Evolutionary conservation across 2,329 filamentous ascomycete species (phyloP).

Genomic region (Microsporum audouinii): DNA sequence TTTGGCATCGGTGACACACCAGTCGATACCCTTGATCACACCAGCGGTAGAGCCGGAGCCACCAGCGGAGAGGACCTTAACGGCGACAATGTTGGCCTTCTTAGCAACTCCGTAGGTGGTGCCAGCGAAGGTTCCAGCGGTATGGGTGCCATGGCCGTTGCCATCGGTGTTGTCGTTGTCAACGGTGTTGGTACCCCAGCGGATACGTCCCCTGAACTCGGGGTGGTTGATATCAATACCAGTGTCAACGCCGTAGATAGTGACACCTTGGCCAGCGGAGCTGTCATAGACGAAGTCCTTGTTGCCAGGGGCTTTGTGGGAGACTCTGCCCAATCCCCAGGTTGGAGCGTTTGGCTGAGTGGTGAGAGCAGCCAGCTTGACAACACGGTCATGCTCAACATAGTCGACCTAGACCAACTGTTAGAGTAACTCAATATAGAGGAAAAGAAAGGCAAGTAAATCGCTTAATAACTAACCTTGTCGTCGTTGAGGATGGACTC

Average conservation of each 20-base stretch:
- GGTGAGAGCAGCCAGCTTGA: not conserved
- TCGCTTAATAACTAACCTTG: conserved; percentile 3
- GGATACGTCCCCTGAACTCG: conserved; percentile 29
- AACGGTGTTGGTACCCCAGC: conserved; percentile 26
- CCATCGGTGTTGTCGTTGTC: conserved; percentile 14
- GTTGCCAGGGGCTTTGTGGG: conserved; percentile 17
- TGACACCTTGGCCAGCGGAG: conserved; percentile 26
- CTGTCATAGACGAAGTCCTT: conserved; percentile 28
- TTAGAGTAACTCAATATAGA: not conserved
- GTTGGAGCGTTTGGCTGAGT: conserved; percentile 21
- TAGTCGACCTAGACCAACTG: conserved; percentile 11
- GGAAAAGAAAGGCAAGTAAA: not conserved
- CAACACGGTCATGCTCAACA: conserved; percentile 13
- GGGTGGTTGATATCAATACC: conserved; percentile 26
- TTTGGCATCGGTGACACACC: conserved; percentile 26
- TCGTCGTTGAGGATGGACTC: conserved; percentile 9
- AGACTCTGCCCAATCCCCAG: conserved; percentile 30
- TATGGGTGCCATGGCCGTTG: conserved; percentile 32
- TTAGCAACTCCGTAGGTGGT: conserved; percentile 30
- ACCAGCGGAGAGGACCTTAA: conserved; percentile 40
- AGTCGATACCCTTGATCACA: conserved; percentile 41
- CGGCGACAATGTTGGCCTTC: conserved; percentile 31
- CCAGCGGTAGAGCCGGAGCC: conserved; percentile 37
- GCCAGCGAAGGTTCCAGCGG: conserved; percentile 29
- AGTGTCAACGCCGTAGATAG: conserved; percentile 31